Evolutionary conservation across 441 rosid species (phyloP).

Genomic region (Iberis amara): DNA sequence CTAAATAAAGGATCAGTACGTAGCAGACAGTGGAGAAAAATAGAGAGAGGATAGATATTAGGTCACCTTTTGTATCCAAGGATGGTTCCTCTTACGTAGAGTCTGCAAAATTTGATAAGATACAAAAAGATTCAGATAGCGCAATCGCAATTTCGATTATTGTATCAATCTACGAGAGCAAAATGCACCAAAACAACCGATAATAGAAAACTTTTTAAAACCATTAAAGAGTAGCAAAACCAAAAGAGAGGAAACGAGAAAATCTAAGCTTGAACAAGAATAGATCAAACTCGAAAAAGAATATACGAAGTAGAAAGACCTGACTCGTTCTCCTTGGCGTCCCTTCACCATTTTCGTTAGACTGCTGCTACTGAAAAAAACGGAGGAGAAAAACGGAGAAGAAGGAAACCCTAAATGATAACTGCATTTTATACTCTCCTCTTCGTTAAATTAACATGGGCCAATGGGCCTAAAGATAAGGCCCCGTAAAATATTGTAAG

Average conservation of each 20-base stretch:
- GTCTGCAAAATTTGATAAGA: slow-evolving; percentile 38
- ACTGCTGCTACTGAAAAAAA: slow-evolving; percentile 2
- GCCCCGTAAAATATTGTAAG: background rate
- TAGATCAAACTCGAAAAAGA: background rate
- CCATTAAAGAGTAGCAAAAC: too few species aligned
- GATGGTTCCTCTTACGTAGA: slow-evolving; percentile 77
- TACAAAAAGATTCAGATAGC: background rate
- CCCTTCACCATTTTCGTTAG: slow-evolving; percentile 65
- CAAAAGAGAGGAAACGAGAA: background rate
- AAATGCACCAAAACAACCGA: background rate
- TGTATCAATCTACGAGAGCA: background rate
- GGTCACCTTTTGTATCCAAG: slow-evolving; percentile 83
- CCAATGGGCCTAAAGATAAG: background rate
- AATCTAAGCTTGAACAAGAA: background rate
- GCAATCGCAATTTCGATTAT: too few species aligned
- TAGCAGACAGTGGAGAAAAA: background rate
- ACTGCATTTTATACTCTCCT: background rate
- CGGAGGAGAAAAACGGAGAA: background rate
- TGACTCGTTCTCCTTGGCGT: slow-evolving; percentile 74
- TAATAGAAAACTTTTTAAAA: too few species aligned
- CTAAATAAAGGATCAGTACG: background rate
- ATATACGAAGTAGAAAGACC: slow-evolving; percentile 26
- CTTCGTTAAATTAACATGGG: background rate
- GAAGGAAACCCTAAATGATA: slow-evolving; percentile 2
- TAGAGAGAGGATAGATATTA: background rate